Base-by-base conservation (phyloP, 495 filamentous ascomycete genomes). In the Elasticomyces elasticus region DNA sequence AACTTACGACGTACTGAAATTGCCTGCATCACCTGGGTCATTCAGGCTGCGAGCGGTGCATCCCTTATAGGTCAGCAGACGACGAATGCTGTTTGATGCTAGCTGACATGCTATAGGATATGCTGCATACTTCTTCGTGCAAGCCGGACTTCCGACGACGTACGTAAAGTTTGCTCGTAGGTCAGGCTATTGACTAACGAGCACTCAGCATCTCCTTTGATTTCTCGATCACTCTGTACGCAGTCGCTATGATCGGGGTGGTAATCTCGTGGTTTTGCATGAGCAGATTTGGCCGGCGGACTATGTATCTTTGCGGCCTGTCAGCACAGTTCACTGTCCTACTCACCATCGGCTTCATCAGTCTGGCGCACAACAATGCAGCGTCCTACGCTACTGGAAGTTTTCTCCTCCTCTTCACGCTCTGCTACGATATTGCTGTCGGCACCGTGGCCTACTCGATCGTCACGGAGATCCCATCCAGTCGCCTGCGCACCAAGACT, bases 401-500 rank as follows among this genome's bases (percentile, higher is more conserved):
- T 45, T 80, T 88, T 64, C 79, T 91, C 74, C 64, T 88, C 27
- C 57, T 81, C 60, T 88, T 81, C 79, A 82, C 83, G 1, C 64
- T 87, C 22, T 77, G 81, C 54, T 89, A 91, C 67, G 80, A 87
- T 57, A 68, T 83, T 19, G 82, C 84, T 0, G 83, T 89, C 35
- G 86, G 86, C 1, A 86, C 85, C 0, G 85, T 89, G 11, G 33
- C 26, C 43, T 55, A 86, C 65, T 86, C 84, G 0, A 74, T 91
- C 19, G 85, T 89, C 10, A 77, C 82, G 3, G 86, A 89, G 62
- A 65, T 89, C 7, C 85, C 85, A 7, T 83, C 86, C 2, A 76
- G 82, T 26, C 76, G 86, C 1, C 73, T 91, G 6, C 83, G 86
- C 49, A 83, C 84, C 65, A 89, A 89, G 72, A 88, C 86, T 1